These are phyloP conservation scores for Auricularia sp. DNA, from an alignment of 768 basidiomycete genomes.

Conservation along the genomic window DNA sequence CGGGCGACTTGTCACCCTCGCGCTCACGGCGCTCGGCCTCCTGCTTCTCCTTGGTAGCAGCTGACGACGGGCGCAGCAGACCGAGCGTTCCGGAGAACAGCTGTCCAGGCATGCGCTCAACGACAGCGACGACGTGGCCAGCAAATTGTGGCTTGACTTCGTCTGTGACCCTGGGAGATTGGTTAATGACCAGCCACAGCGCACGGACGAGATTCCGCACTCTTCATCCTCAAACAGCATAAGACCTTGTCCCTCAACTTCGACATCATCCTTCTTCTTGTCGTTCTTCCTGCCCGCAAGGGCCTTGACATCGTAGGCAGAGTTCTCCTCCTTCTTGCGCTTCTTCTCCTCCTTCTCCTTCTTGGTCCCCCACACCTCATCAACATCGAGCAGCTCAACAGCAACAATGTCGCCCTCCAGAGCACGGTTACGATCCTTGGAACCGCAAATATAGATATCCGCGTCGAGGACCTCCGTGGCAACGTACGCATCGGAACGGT, in stretches of 20 bases:
- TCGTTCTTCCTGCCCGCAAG: slow-evolving; percentile 78
- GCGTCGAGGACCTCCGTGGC: slow-evolving; percentile 96
- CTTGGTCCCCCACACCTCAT: slow-evolving; percentile 97
- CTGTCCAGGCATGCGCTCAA: slow-evolving; percentile 98
- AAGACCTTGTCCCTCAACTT: slow-evolving; percentile 96
- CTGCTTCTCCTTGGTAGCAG: slow-evolving; percentile 97
- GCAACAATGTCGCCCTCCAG: slow-evolving; percentile 98
- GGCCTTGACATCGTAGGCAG: slow-evolving; percentile 80
- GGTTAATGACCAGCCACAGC: slow-evolving; percentile 7
- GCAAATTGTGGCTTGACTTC: slow-evolving; percentile 98
- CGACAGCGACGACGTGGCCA: slow-evolving; percentile 98
- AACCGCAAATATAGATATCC: slow-evolving; percentile 98
- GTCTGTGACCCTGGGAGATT: slow-evolving; percentile 68
- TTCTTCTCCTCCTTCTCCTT: slow-evolving; percentile 99
- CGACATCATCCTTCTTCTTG: slow-evolving; percentile 99
- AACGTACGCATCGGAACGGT: slow-evolving; percentile 96
- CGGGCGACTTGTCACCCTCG: slow-evolving; percentile 75
- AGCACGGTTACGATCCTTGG: slow-evolving; percentile 96
- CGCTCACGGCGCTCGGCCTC: slow-evolving; percentile 95
- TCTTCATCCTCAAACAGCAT: slow-evolving; percentile 98
- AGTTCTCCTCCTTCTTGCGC: slow-evolving; percentile 98
- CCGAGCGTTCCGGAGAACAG: slow-evolving; percentile 96
- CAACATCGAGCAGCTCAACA: slow-evolving; percentile 93
- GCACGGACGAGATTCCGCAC: slow-evolving; percentile 29
- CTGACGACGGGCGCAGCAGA: slow-evolving; percentile 87